These are phyloP conservation scores for Phaeosphaeria sp. DNA, from an alignment of 2,329 filamentous ascomycete species.

Conservation along the genomic window DNA sequence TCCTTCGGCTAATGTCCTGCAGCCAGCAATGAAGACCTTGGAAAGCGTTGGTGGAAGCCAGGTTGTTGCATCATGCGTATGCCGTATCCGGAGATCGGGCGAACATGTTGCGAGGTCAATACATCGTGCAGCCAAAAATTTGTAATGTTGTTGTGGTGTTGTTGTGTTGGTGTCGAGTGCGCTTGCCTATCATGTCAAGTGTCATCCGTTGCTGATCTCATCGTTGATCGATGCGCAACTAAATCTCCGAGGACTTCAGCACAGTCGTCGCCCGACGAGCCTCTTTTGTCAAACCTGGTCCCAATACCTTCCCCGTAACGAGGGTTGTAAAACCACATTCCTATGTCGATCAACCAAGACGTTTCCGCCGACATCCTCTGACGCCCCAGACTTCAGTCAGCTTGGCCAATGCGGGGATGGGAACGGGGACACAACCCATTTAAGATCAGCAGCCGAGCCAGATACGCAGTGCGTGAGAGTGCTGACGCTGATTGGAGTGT, in stretches of 20 bases:
- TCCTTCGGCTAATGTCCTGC: background rate
- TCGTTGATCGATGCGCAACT: background rate
- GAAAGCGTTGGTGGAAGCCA: constrained; percentile 1
- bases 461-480: background rate
- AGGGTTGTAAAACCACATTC: background rate
- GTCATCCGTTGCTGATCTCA: background rate
- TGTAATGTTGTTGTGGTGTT: background rate
- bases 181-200: too few species aligned
- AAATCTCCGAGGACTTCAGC: background rate
- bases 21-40: background rate
- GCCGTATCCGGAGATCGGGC: background rate
- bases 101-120: background rate
- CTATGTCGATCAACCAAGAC: constrained; percentile 1
- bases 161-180: too few species aligned
- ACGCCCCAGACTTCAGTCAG: constrained; percentile 9
- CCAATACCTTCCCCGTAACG: background rate
- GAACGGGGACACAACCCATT: background rate
- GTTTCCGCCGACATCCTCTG: background rate
- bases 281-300: background rate
- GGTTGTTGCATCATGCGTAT: background rate
- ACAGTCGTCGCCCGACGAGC: background rate
- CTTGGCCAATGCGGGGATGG: constrained; percentile 1
- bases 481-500: constrained; percentile 1
- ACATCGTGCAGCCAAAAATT: background rate
- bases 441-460: constrained; percentile 3